A percentile compares a stretch with the other conserved stretches of the same genome.
These are phyloP conservation scores for Saccharomycopsis sp. DNA, from an alignment of 805 yeast species.

Conservation along the genomic window DNA sequence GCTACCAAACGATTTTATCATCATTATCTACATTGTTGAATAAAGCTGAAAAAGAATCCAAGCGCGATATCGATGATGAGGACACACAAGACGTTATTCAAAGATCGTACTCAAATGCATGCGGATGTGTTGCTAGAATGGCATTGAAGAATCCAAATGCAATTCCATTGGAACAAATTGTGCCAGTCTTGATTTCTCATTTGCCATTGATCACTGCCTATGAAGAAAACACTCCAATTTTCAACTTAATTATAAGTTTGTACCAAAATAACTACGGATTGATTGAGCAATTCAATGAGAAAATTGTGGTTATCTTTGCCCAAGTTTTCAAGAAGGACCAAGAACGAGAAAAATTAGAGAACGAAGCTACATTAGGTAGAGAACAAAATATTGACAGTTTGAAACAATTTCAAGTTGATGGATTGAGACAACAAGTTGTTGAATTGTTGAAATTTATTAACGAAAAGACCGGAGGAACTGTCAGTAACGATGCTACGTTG, in stretches of 20 bases:
- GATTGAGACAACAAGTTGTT: constrained; percentile 55
- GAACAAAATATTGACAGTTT: constrained; percentile 72
- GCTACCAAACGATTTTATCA: constrained; percentile 62
- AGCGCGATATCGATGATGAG: constrained; percentile 54
- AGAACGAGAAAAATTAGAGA: constrained; percentile 61
- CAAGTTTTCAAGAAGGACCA: constrained; percentile 67
- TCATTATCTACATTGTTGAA: constrained; percentile 64
- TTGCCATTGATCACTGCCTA: constrained; percentile 83
- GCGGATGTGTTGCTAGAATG: constrained; percentile 96
- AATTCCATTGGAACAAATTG: constrained; percentile 70
- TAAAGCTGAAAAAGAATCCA: constrained; percentile 62
- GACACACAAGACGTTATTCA: constrained; percentile 73
- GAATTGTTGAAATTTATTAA: constrained; percentile 70
- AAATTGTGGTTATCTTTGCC: constrained; percentile 61
- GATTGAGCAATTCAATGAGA: constrained; percentile 48
- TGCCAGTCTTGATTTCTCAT: constrained; percentile 67
- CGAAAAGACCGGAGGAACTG: constrained; percentile 41
- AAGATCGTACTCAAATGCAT: constrained; percentile 87
- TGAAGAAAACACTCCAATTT: constrained; percentile 90
- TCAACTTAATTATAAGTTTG: constrained; percentile 65
- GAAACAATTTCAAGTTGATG: constrained; percentile 72
- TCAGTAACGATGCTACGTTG: constrained; percentile 7
- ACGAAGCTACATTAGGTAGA: constrained; percentile 77
- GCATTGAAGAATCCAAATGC: constrained; percentile 61
- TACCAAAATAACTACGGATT: constrained; percentile 56